These are phyloP conservation scores for Epichloe gansuensis DNA, from an alignment of 2,329 filamentous ascomycete genomes.

Conservation along the genomic window DNA sequence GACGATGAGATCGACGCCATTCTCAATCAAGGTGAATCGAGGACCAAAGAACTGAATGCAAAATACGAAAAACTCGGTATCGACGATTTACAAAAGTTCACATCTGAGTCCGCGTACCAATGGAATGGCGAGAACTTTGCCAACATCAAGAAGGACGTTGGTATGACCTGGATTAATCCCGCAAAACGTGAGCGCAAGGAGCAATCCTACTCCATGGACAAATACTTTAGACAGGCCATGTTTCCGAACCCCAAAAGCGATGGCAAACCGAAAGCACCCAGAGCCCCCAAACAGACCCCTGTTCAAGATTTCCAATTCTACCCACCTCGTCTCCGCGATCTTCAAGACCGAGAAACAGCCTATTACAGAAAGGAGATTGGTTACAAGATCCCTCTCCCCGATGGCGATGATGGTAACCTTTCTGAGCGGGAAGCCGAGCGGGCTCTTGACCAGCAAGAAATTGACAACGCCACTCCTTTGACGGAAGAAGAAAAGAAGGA, in stretches of 20 bases:
- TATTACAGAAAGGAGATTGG: conserved; percentile 93
- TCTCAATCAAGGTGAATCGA: conserved; percentile 71
- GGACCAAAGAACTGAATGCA: conserved; percentile 80
- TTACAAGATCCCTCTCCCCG: conserved; percentile 82
- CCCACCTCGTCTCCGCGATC: conserved; percentile 65
- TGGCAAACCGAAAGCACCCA: conserved; percentile 87
- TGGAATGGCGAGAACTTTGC: conserved; percentile 98
- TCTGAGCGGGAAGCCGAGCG: conserved; percentile 80
- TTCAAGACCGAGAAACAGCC: conserved; percentile 94
- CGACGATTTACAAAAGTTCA: conserved; percentile 95
- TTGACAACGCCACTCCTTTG: conserved; percentile 79
- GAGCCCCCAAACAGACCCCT: conserved; percentile 80
- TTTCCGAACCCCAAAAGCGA: conserved; percentile 71
- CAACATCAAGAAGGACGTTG: conserved; percentile 81
- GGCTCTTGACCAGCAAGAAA: conserved; percentile 77
- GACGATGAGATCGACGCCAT: conserved; percentile 90
- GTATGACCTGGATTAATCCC: conserved; percentile 94
- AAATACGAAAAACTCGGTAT: conserved; percentile 96
- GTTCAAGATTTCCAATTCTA: conserved; percentile 99
- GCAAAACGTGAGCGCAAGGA: conserved; percentile 97
- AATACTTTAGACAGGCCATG: conserved; percentile 90
- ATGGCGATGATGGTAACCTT: conserved; percentile 78
- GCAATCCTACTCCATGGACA: conserved; percentile 95
- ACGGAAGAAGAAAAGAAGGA: conserved; percentile 83
- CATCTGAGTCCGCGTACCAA: conserved; percentile 92